Evolutionary conservation across 306 rosid species (phyloP), one percentile per base, ranked within the genome.

Genomic region (Glycine soja): DNA sequence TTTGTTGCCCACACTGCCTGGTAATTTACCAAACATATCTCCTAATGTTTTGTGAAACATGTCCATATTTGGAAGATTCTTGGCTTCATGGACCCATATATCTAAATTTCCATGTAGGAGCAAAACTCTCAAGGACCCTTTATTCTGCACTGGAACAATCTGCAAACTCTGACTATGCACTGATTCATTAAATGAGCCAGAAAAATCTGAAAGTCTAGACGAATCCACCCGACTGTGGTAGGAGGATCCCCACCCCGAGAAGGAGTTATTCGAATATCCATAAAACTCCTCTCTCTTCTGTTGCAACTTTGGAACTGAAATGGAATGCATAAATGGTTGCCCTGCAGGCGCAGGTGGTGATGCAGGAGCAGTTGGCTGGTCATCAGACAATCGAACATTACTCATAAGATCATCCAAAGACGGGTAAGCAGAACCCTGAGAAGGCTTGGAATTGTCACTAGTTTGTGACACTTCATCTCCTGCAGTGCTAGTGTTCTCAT

Each of bases 101-200:
- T 95, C 98, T 45, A 95, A 85, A 88, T 89, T 91, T 78, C 98
- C 98, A 87, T 92, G 97, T 48, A 95, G 81, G 34, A 95, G 98
- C 81, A 95, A 85, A 52, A 87, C 92, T 84, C 83, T 95, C 88
- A 89, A 90, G 38, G 98, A 91, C 75, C 92, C 94, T 89, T 90
- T 92, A 56, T 38, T 54, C 82, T 89, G 91, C 18, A 51, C 42
- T 0, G 97, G 94, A 83, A 93, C 91, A 89, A 91, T 76, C 88
- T 90, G 95, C 81, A 81, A 16, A 79, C 59, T 78, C 85, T 85
- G 90, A 83, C 87, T 61, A 80, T 81, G 85, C 15, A 88, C 62
- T 0, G 92, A 91, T 3, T 85, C 94, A 76, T 84, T 66, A 80
- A 88, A 90, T 3, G 97, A 91, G 45, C 86, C 81, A 14, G 92